Percentiles rank a stretch among this genome's conserved stretches.
phyloP scores from a whole-genome alignment of 192 early-diverging fungal genomes.

The Coemansia sp. region DNA sequence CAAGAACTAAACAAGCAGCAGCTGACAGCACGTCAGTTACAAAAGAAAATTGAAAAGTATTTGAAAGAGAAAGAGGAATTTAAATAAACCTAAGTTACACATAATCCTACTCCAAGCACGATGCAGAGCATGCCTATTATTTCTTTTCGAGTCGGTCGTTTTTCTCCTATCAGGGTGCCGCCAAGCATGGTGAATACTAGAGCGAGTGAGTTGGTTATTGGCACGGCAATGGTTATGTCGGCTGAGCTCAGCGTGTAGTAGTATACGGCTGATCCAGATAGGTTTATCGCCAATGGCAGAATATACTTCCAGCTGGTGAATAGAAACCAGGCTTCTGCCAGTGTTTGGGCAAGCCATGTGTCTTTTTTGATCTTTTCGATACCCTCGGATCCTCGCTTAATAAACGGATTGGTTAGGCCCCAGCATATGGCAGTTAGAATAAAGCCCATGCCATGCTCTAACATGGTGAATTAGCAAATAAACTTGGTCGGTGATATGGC shows the following conservation, averaged over 20 bases:
- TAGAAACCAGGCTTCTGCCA: constrained; percentile 70
- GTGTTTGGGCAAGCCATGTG: constrained; percentile 58
- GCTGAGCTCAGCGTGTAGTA: constrained; percentile 82
- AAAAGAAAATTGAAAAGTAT: constrained; percentile 57
- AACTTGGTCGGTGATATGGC: no score
- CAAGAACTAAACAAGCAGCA: constrained; percentile 68
- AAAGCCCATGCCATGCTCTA: constrained; percentile 52
- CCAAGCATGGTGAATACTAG: constrained; percentile 83
- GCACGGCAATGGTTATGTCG: constrained; percentile 88
- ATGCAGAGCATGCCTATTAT: constrained; percentile 68
- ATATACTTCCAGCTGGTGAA: constrained; percentile 89
- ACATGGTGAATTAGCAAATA: not conserved
- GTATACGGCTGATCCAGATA: constrained; percentile 88
- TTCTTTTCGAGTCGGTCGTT: constrained; percentile 59
- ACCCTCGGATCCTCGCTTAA: constrained; percentile 80
- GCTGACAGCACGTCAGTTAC: constrained; percentile 63
- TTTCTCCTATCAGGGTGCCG: constrained; percentile 77
- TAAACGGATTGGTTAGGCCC: constrained; percentile 97
- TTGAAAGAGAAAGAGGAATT: constrained; percentile 36
- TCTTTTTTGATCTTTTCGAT: constrained; percentile 67
- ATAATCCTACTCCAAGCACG: constrained; percentile 66
- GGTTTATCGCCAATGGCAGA: constrained; percentile 80
- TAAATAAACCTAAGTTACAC: constrained; percentile 44
- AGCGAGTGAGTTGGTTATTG: constrained; percentile 87
- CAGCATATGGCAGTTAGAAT: constrained; percentile 80